Conservation (phyloP, 192 early-diverging fungal genomes). For the Coemansia sp. region DNA sequence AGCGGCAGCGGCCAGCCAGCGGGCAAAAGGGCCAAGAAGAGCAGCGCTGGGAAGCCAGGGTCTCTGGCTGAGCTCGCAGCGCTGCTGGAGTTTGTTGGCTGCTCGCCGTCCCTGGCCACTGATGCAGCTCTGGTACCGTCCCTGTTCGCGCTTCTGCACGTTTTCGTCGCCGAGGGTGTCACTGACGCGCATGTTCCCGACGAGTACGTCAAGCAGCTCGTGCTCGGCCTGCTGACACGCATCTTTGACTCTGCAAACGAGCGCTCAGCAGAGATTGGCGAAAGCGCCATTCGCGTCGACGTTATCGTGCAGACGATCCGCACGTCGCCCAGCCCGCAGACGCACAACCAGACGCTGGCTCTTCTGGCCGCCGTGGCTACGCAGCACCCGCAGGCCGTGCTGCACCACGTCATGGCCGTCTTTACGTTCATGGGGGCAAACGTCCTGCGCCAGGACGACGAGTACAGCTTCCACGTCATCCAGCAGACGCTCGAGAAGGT, state of each 20-base stretch:
- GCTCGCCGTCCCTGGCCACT: conserved; percentile 53
- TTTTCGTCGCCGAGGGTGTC: conserved; percentile 57
- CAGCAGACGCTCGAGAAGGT: conserved; percentile 84
- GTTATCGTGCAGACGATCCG: conserved; percentile 84
- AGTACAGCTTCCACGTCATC: conserved; percentile 94
- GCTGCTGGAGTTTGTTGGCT: conserved; percentile 75
- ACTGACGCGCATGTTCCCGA: conserved; percentile 56
- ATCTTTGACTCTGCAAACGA: conserved; percentile 49
- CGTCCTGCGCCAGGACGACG: conserved; percentile 91
- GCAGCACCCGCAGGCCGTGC: conserved; percentile 76
- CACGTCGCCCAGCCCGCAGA: conserved; percentile 88
- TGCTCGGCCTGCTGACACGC: conserved; percentile 64
- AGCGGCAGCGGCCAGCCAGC: conserved; percentile 24
- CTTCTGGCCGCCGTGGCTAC: conserved; percentile 84
- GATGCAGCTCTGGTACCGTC: conserved; percentile 59
- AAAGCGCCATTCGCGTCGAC: conserved; percentile 76
- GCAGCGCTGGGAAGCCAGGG: conserved; percentile 15
- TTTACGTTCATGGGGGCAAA: conserved; percentile 99
- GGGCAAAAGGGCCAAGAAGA: conserved; percentile 21
- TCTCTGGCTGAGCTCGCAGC: conserved; percentile 59
- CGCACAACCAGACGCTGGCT: conserved; percentile 83
- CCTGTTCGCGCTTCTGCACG: conserved; percentile 70
- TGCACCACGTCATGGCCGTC: conserved; percentile 92
- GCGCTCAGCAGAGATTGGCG: conserved; percentile 24
- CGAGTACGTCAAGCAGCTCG: conserved; percentile 87